Percentiles rank a stretch among this genome's conserved stretches.
Conservation (phyloP, 2,329 filamentous ascomycete genomes). For the Penicillium oxalicum region DNA sequence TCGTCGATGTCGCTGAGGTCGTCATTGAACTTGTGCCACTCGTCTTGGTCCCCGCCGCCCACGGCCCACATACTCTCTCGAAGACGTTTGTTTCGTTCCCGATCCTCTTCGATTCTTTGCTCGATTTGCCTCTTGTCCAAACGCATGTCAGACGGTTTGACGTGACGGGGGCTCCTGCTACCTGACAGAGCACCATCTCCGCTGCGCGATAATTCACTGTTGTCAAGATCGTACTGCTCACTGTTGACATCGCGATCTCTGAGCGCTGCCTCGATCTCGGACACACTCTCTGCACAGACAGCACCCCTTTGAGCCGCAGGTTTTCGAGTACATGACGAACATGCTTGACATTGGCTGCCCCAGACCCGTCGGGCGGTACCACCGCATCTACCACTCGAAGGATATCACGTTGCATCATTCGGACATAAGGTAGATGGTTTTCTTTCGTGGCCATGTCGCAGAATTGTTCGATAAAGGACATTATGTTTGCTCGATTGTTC, state of each 20-base stretch:
- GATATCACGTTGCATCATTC: slow-evolving; percentile 94
- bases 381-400: slow-evolving; percentile 87
- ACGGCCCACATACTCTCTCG: slow-evolving; percentile 93
- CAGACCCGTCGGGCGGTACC: slow-evolving; percentile 76
- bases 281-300: slow-evolving; percentile 67
- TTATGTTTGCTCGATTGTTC: slow-evolving; percentile 96
- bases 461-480: slow-evolving; percentile 97
- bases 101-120: slow-evolving; percentile 92
- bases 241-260: slow-evolving; percentile 67
- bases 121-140: slow-evolving; percentile 86
- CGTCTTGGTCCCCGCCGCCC: slow-evolving; percentile 57
- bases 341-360: slow-evolving; percentile 89
- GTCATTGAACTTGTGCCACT: slow-evolving; percentile 78
- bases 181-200: slow-evolving; percentile 24
- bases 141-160: slow-evolving; percentile 39
- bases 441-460: slow-evolving; percentile 78
- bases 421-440: slow-evolving; percentile 71
- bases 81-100: slow-evolving; percentile 86
- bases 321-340: slow-evolving; percentile 72
- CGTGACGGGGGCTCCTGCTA: slow-evolving; percentile 23
- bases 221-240: slow-evolving; percentile 48
- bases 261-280: slow-evolving; percentile 75
- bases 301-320: slow-evolving; percentile 63
- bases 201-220: slow-evolving; percentile 21
- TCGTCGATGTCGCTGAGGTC: slow-evolving; percentile 81